Percentiles rank a stretch among this genome's conserved stretches.
These are phyloP conservation scores for Castanea crenata DNA, from an alignment of 306 rosid genomes.

Conservation along the genomic window DNA sequence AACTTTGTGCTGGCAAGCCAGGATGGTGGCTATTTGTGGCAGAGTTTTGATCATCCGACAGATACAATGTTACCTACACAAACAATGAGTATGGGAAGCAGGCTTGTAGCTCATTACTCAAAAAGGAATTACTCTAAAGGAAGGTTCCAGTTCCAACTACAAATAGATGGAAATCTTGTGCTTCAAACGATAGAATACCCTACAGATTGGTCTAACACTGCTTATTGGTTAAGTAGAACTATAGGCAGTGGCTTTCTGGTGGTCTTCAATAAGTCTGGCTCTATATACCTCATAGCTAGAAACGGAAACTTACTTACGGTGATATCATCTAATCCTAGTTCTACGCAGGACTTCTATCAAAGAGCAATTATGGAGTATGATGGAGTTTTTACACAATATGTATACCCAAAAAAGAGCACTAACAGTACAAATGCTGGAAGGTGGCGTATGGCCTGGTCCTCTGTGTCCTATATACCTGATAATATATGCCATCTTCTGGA, in stretches of 20 bases:
- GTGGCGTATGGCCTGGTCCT: neutral
- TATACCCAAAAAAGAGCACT: constrained; percentile 20
- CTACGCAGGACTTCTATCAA: constrained; percentile 25
- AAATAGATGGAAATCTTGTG: neutral
- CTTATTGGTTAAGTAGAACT: constrained; percentile 18
- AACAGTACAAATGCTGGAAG: neutral
- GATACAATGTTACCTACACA: constrained; percentile 63
- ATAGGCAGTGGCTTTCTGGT: constrained; percentile 1
- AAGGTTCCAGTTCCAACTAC: constrained; percentile 41
- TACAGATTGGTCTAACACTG: neutral
- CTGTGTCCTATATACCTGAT: neutral
- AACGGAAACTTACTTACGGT: neutral
- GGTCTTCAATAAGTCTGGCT: constrained; percentile 40
- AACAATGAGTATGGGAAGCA: neutral
- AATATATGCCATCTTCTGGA: neutral
- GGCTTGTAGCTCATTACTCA: constrained; percentile 35
- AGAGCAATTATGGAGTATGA: constrained; percentile 54
- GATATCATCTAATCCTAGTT: neutral
- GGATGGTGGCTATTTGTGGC: constrained; percentile 29
- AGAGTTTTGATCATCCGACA: constrained; percentile 51
- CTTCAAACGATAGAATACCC: constrained; percentile 44
- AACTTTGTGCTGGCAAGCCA: constrained; percentile 42
- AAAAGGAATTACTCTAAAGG: constrained; percentile 12
- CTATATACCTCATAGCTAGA: constrained; percentile 21
- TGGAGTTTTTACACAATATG: constrained; percentile 56